These are phyloP conservation scores for Cnidoscolus chayamansa DNA, from an alignment of 441 rosid species.

Conservation along the genomic window DNA sequence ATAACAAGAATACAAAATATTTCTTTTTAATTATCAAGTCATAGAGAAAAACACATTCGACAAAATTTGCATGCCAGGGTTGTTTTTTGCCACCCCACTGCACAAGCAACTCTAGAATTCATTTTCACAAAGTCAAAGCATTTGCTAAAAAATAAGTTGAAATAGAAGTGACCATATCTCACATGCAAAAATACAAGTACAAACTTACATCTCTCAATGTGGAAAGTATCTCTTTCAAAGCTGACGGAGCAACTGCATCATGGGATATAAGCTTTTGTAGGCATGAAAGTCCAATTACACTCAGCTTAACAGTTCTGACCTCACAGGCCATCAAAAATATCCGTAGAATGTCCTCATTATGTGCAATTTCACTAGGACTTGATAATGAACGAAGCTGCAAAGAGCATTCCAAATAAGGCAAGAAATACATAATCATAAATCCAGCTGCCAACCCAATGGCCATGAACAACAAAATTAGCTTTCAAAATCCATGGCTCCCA, in stretches of 20 bases:
- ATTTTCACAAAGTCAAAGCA: not conserved
- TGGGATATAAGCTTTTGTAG: conserved; percentile 96
- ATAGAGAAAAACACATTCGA: not conserved
- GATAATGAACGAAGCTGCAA: conserved; percentile 84
- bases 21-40: conserved; percentile 4
- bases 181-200: conserved; percentile 7
- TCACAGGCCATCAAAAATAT: conserved; percentile 94
- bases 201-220: conserved; percentile 80
- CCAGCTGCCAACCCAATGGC: conserved; percentile 5
- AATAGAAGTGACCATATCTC: not conserved
- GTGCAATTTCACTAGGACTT: conserved; percentile 77
- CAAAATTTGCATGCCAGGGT: not conserved
- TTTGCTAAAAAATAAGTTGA: not conserved
- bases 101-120: not conserved
- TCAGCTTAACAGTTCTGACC: conserved; percentile 75
- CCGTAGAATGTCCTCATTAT: conserved; percentile 78
- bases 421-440: not conserved
- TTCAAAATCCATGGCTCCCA: not conserved
- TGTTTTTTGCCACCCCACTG: not conserved
- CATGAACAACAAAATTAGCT: conserved; percentile 3
- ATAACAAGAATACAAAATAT: not conserved
- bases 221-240: conserved; percentile 71
- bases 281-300: conserved; percentile 91
- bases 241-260: conserved; percentile 83
- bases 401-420: not conserved